Evolutionary conservation across 2,329 filamentous ascomycete genomes (phyloP).

Genomic region (Coniochaeta hoffmannii): DNA sequence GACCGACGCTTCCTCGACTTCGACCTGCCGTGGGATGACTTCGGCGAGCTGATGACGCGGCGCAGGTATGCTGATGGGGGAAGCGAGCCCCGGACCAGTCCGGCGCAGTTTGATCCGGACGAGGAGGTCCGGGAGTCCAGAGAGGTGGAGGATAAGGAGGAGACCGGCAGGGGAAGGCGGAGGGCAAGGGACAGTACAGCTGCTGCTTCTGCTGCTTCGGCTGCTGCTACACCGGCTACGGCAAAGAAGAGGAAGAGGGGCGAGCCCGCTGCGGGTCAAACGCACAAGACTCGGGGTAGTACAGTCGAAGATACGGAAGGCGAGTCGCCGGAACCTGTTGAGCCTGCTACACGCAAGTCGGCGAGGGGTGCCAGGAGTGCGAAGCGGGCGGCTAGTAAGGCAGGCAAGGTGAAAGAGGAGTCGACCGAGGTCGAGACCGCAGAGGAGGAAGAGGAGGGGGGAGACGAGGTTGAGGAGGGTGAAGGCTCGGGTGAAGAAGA

Average conservation of each 20-base stretch:
- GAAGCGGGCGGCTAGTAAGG: slow-evolving; percentile 35
- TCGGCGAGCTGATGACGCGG: slow-evolving; percentile 38
- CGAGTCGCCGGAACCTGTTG: slow-evolving; percentile 29
- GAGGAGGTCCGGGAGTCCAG: slow-evolving; percentile 4
- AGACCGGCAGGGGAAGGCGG: not conserved
- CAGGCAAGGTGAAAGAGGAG: slow-evolving; percentile 28
- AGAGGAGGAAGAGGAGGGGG: slow-evolving; percentile 25
- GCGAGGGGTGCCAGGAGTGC: slow-evolving; percentile 35
- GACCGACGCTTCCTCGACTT: slow-evolving; percentile 61
- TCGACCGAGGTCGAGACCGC: slow-evolving; percentile 23
- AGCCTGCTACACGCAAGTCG: slow-evolving; percentile 22
- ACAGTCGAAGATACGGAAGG: slow-evolving; percentile 47
- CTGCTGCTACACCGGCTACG: slow-evolving; percentile 12
- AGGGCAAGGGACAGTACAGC: slow-evolving; percentile 3
- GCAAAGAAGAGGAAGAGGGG: slow-evolving; percentile 39
- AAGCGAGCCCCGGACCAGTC: slow-evolving; percentile 41
- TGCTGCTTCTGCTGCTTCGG: too few species aligned
- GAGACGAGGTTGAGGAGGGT: slow-evolving; percentile 18
- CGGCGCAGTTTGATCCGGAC: slow-evolving; percentile 31
- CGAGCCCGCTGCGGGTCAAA: slow-evolving; percentile 19
- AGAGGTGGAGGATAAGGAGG: not conserved
- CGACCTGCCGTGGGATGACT: slow-evolving; percentile 45
- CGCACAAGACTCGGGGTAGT: slow-evolving; percentile 32
- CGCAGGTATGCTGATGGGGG: slow-evolving; percentile 35
- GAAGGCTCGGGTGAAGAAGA: slow-evolving; percentile 27